These are phyloP conservation scores for Sphaerobolus stellatus DNA, from an alignment of 1,284 basidiomycete species.

Conservation along the genomic window DNA sequence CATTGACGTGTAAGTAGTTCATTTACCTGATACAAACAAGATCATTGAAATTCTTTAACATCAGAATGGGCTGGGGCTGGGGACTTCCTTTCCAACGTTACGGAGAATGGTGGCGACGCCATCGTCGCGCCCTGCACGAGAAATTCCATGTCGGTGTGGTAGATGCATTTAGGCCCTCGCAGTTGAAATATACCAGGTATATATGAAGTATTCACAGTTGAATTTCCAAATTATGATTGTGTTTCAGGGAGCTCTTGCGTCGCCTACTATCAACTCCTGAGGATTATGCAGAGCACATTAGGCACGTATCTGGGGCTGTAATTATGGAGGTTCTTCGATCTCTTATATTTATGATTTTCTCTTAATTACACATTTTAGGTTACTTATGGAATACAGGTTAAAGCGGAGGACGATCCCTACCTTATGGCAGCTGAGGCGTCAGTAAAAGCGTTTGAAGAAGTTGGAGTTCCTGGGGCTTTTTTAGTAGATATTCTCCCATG, in stretches of 20 bases:
- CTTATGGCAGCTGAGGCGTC: constrained; percentile 28
- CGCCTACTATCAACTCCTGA: constrained; percentile 27
- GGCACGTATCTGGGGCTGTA: constrained; percentile 19
- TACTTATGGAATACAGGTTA: constrained; percentile 21
- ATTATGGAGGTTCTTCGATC: constrained; percentile 5
- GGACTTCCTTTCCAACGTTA: too few species aligned
- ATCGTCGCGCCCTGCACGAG: too few species aligned
- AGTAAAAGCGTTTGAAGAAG: constrained; percentile 13
- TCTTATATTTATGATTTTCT: background rate
- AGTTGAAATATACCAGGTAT: too few species aligned
- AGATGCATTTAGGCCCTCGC: too few species aligned
- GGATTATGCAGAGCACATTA: constrained; percentile 24
- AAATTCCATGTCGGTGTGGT: too few species aligned
- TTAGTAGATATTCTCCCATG: constrained; percentile 14
- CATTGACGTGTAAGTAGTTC: background rate
- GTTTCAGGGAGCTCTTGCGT: constrained; percentile 19
- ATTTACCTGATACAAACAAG: background rate
- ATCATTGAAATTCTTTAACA: too few species aligned
- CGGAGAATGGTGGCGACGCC: too few species aligned
- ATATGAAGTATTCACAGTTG: too few species aligned
- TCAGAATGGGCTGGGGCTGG: too few species aligned
- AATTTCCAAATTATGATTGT: too few species aligned
- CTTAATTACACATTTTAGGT: background rate
- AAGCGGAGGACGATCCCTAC: constrained; percentile 32
- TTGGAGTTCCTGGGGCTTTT: constrained; percentile 24